Percentiles rank a stretch among this genome's conserved stretches.
Evolutionary conservation across 306 rosid genomes (phyloP).

Genomic region (Malus sieversii): DNA sequence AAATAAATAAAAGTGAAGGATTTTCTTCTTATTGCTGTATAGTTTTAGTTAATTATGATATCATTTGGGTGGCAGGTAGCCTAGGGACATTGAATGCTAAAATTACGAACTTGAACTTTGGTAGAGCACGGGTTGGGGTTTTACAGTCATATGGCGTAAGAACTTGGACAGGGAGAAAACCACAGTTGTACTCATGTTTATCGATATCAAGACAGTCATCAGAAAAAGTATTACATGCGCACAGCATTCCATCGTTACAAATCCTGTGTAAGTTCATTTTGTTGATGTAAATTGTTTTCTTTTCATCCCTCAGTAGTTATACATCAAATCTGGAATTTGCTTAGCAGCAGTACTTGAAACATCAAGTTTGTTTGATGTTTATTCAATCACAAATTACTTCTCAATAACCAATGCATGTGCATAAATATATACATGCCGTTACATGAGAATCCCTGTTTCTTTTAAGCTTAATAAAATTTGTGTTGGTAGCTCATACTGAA

Average conservation of each 20-base stretch:
- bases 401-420: background rate
- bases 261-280: conserved; percentile 39
- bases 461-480: background rate
- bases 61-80: conserved; percentile 47
- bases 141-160: conserved; percentile 33
- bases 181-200: conserved; percentile 37
- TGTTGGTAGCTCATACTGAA: background rate
- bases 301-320: background rate
- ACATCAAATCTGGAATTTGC: background rate
- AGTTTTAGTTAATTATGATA: background rate
- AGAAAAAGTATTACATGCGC: conserved; percentile 19
- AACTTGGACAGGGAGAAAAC: conserved; percentile 44
- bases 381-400: background rate
- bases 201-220: conserved; percentile 27
- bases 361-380: background rate
- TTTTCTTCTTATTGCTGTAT: background rate
- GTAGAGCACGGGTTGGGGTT: conserved; percentile 31
- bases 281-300: background rate
- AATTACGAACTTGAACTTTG: conserved; percentile 33
- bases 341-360: background rate
- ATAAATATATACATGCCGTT: background rate
- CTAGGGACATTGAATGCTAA: conserved; percentile 42
- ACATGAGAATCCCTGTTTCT: background rate
- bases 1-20: conserved; percentile 10
- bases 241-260: conserved; percentile 21